phyloP scores from a whole-genome alignment of 176 grass and related monocot species.

The Raddia distichophylla region DNA sequence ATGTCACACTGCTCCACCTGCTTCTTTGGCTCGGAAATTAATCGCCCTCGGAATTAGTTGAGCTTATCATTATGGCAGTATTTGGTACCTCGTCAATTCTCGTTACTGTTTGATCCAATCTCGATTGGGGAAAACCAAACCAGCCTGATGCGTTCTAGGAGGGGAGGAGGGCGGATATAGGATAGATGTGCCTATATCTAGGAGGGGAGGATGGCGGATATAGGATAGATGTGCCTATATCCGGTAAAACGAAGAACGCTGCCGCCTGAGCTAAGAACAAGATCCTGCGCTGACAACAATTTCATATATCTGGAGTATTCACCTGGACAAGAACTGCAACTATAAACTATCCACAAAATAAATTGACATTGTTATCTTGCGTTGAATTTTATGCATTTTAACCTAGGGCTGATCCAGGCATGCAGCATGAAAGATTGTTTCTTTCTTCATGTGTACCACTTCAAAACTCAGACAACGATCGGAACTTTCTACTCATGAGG shows the following conservation, averaged over 20 bases:
- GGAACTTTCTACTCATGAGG: neutral
- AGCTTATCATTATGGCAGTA: neutral
- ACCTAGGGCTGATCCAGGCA: neutral
- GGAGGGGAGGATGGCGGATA: neutral
- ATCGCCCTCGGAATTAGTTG: neutral
- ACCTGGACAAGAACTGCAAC: neutral
- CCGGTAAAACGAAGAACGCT: neutral
- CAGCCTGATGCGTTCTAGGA: neutral
- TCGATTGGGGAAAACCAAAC: neutral
- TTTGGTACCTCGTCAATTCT: neutral
- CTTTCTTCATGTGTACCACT: neutral
- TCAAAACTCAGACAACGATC: neutral
- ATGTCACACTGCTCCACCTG: neutral
- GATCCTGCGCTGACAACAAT: neutral
- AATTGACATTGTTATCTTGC: neutral
- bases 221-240: neutral
- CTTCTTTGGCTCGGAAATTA: conserved; percentile 15
- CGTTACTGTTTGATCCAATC: neutral
- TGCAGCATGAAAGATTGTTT: neutral
- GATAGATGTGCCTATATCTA: neutral
- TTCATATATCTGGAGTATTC: neutral
- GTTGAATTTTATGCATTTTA: neutral
- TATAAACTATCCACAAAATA: neutral
- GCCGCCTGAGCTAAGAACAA: neutral
- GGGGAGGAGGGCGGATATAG: neutral